Percentiles rank a stretch among this genome's conserved stretches.
Evolutionary conservation across 129 eudicot species (phyloP).

Genomic region (Centaurea solstitialis): DNA sequence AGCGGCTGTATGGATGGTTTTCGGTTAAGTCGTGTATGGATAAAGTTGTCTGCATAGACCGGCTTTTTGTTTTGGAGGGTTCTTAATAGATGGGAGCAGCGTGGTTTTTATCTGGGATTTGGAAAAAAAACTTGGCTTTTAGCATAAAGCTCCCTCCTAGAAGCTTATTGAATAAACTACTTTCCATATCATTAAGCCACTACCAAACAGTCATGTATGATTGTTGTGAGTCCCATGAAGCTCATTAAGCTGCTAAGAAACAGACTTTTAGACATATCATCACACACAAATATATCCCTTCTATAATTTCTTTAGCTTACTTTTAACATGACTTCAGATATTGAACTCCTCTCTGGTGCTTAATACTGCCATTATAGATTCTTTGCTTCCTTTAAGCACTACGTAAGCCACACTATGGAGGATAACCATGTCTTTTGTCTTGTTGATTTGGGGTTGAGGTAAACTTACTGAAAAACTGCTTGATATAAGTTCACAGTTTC

Average conservation of each 20-base stretch:
- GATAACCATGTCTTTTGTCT: background rate
- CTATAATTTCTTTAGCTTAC: background rate
- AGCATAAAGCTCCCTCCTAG: background rate
- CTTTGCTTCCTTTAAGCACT: background rate
- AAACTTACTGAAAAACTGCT: background rate
- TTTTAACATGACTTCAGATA: background rate
- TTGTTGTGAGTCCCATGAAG: background rate
- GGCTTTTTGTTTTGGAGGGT: background rate
- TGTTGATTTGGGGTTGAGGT: background rate
- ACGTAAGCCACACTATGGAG: background rate
- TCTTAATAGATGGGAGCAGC: background rate
- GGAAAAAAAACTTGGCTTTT: background rate
- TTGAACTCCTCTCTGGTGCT: background rate
- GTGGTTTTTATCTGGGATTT: background rate
- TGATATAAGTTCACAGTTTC: background rate
- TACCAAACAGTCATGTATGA: background rate
- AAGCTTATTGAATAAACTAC: background rate
- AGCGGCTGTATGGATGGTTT: background rate
- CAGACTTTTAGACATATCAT: background rate
- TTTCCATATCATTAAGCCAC: background rate
- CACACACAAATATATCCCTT: background rate
- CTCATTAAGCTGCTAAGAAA: background rate
- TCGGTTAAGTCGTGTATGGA: background rate
- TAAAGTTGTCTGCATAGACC: background rate
- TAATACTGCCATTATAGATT: background rate